phyloP scores from a whole-genome alignment of 1,139 yeast species.

The Keqinozyma sinolaborantium region DNA sequence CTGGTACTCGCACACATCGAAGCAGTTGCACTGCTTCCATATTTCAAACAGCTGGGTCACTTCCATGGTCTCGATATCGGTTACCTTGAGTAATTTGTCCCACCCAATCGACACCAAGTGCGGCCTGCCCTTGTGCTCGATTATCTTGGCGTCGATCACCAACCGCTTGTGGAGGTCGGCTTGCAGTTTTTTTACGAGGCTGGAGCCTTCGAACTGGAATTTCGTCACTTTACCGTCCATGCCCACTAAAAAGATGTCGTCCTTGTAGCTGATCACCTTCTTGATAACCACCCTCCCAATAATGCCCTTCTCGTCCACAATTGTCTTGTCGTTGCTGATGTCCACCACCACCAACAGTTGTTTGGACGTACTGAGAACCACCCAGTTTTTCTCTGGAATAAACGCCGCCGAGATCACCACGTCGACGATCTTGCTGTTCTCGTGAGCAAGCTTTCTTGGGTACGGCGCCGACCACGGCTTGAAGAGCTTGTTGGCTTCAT shows the following conservation, averaged over 20 bases:
- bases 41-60: slow-evolving; percentile 27
- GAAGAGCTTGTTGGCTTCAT: slow-evolving; percentile 8
- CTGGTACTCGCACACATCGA: slow-evolving; percentile 29
- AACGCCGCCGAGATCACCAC: slow-evolving; percentile 11
- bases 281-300: slow-evolving; percentile 27
- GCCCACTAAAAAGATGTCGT: slow-evolving; percentile 27
- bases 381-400: slow-evolving; percentile 6
- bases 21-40: slow-evolving; percentile 45
- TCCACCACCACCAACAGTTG: slow-evolving; percentile 19
- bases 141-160: slow-evolving; percentile 26
- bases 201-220: slow-evolving; percentile 8
- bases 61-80: slow-evolving; percentile 12
- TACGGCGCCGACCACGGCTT: slow-evolving; percentile 32
- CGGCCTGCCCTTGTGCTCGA: slow-evolving; percentile 15
- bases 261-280: slow-evolving; percentile 19
- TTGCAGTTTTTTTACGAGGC: slow-evolving; percentile 8
- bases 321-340: slow-evolving; percentile 9
- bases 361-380: slow-evolving; percentile 24
- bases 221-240: slow-evolving; percentile 33
- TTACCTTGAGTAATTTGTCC: slow-evolving; percentile 47
- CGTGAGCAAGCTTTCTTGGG: slow-evolving; percentile 26
- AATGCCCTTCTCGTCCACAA: slow-evolving; percentile 9
- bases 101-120: slow-evolving; percentile 60
- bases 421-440: slow-evolving; percentile 14
- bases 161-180: slow-evolving; percentile 28